Conservation (phyloP, 1,284 basidiomycete genomes). For the Ceratobasidium sp. region DNA sequence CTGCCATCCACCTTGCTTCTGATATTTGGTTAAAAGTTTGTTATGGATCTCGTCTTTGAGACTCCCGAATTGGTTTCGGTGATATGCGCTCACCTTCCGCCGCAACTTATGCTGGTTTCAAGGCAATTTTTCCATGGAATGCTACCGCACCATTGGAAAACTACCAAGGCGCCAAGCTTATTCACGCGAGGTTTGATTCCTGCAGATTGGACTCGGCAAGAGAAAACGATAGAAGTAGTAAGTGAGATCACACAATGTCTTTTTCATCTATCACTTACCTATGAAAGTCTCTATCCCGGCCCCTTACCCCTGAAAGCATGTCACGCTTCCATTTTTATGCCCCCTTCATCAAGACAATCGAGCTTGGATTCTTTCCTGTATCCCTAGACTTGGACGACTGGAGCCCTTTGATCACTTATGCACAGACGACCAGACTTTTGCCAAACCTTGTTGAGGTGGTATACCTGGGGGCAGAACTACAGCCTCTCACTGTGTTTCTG, state of each 20-base stretch:
- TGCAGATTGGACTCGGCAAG: not conserved
- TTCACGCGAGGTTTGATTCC: not conserved
- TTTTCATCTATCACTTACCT: not conserved
- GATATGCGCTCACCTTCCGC: not conserved
- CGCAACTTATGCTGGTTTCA: not conserved
- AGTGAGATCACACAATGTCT: not conserved
- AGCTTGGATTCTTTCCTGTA: too few relatives aligned
- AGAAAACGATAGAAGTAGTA: not conserved
- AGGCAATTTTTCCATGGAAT: conserved; percentile 2
- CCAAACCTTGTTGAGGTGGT: not conserved
- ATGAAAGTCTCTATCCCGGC: not conserved
- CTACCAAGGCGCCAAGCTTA: not conserved
- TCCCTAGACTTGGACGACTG: not conserved
- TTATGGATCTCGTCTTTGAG: too few relatives aligned
- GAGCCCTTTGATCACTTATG: not conserved
- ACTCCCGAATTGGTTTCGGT: not conserved
- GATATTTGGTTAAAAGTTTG: too few relatives aligned
- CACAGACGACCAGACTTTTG: not conserved
- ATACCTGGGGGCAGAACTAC: too few relatives aligned
- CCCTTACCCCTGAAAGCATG: not conserved
- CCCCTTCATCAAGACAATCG: not conserved
- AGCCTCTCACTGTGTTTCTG: too few relatives aligned
- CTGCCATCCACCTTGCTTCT: too few relatives aligned
- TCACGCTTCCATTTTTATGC: not conserved
- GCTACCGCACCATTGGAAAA: not conserved